These are phyloP conservation scores for Meripilus lineatus DNA, from an alignment of 1,284 basidiomycete genomes.

Conservation along the genomic window DNA sequence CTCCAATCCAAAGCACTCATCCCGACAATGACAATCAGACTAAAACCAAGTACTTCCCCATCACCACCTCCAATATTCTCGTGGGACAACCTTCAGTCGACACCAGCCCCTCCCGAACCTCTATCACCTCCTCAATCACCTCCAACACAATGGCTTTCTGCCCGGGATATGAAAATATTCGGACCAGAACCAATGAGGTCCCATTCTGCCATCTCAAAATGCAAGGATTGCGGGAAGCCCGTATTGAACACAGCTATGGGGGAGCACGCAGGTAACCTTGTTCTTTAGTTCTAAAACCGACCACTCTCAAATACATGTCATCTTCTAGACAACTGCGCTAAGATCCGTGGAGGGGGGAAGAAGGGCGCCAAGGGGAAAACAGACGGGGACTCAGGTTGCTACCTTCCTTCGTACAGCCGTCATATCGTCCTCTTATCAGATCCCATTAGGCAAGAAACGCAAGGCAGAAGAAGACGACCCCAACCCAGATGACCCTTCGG, in stretches of 20 bases:
- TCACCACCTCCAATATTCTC: conserved; percentile 43
- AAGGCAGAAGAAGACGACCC: conserved; percentile 55
- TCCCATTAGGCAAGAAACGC: conserved; percentile 58
- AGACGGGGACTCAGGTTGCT: conserved; percentile 12
- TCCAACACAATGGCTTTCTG: conserved; percentile 78
- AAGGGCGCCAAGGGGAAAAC: conserved; percentile 52
- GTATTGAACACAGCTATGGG: conserved; percentile 68
- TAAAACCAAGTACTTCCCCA: conserved; percentile 40
- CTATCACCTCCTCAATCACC: conserved; percentile 42
- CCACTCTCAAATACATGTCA: background rate
- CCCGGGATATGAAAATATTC: conserved; percentile 84
- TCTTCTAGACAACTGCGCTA: conserved; percentile 53
- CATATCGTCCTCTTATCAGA: background rate
- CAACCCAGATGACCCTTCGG: conserved; percentile 44
- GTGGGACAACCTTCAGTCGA: conserved; percentile 45
- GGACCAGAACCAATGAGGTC: conserved; percentile 66
- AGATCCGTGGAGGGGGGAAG: conserved; percentile 53
- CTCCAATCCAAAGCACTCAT: no score
- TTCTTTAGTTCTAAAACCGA: background rate
- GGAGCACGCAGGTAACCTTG: conserved; percentile 67
- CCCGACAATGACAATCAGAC: conserved; percentile 59
- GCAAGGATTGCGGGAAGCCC: conserved; percentile 74
- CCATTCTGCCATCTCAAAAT: conserved; percentile 70
- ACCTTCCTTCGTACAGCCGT: background rate
- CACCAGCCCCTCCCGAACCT: conserved; percentile 29